These are phyloP conservation scores for Trametes polyzona DNA, from an alignment of 1,284 basidiomycete genomes.

Conservation along the genomic window DNA sequence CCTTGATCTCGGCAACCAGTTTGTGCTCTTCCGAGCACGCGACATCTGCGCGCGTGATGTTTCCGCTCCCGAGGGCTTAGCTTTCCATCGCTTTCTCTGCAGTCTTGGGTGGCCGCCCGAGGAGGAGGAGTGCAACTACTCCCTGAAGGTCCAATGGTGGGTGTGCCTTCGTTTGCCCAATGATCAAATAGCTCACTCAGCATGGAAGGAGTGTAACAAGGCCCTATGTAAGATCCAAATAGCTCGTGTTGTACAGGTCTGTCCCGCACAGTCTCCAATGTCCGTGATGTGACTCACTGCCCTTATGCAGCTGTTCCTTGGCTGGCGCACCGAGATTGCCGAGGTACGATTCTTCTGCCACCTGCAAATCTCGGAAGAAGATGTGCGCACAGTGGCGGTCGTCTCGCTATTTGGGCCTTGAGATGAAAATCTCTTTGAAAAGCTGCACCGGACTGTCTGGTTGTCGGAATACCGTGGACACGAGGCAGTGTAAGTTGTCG, in stretches of 20 bases:
- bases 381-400: not conserved
- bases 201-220: slow-evolving; percentile 28
- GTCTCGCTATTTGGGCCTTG: not conserved
- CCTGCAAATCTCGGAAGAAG: not conserved
- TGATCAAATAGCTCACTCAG: slow-evolving; percentile 31
- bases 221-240: slow-evolving; percentile 5
- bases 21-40: not conserved
- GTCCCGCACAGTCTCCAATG: not conserved
- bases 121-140: not conserved
- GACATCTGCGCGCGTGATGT: not conserved
- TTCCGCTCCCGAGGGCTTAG: not conserved
- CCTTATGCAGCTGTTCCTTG: not conserved
- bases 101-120: not conserved
- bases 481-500: not conserved
- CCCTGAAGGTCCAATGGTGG: slow-evolving; percentile 16
- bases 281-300: not conserved
- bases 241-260: slow-evolving; percentile 1
- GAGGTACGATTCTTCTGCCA: not conserved
- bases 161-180: slow-evolving; percentile 31
- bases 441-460: not conserved
- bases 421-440: not conserved
- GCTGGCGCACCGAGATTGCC: not conserved
- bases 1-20: not conserved
- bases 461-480: not conserved
- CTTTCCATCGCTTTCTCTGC: not conserved